Base-by-base conservation (phyloP, 2,329 filamentous ascomycete species). In the Colletotrichum musicola region DNA sequence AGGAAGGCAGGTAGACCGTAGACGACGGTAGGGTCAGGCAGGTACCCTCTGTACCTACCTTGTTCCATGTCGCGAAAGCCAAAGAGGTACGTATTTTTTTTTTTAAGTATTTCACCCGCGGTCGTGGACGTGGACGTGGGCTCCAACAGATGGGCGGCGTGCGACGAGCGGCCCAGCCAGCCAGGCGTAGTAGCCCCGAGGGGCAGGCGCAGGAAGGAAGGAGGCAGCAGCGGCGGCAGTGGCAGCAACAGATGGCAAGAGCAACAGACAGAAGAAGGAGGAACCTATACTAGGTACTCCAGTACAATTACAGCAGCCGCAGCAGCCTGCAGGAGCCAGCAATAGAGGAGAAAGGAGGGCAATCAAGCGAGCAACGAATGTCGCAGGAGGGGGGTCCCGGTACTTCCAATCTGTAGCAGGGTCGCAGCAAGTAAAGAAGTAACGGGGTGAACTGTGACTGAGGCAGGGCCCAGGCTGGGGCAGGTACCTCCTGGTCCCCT, bases 171-270 rank as follows among this genome's bases (percentile, higher is more conserved):
- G 30, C 30, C 14, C 40, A 42, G 40, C 44, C 44, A 16, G n/a
- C n/a, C 44, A 18, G 16, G 44, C 44, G n/a, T 47, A 10, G 18
- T 20, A 20, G 16, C n/a, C 18, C 16, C 44, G 13, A 42, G 40
- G 40, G 40, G 56, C 44, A 59, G 56, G 16, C 18, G 25, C 56
- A 59, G 56, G 42, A 49, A 27, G 18, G 40, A 58, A 58, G 42
- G 42, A 55, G 51, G 10, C 27, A 20, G 51, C 16, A 22, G 46
- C 16, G 46, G 46, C 16, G 18, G 46, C 46, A 18, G 46, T 12
- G 18, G 18, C n/a, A 49, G 30, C 30, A 22, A n/a, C 51, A 40
- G 22, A 25, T 25, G 22, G 51, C 7, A 53, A 35, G 25, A 35
- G 7, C 30, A 25, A 25, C 10, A 35, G 14, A 9, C 9, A 40